Base-by-base conservation (phyloP, 352 stramenopile genomes). In the Pythium phragmitis region DNA sequence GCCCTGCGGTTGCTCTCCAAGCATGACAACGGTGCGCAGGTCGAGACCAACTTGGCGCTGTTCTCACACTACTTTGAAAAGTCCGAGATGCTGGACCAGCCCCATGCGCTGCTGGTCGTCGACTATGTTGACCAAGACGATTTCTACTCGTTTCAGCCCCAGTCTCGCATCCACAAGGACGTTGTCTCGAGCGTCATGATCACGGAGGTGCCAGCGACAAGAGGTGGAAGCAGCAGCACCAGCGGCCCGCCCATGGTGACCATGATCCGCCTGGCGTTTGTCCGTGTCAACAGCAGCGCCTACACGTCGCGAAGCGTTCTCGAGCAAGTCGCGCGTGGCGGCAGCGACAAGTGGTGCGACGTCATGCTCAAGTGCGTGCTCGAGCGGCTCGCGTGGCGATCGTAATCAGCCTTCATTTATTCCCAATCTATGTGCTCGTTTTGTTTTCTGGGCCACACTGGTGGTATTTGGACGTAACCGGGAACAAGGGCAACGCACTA, bases 61-160 rank as follows among this genome's bases (percentile, higher is more conserved):
- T 57, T 67, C 8, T 41, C 37, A 1, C 5, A 67, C 2, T 67
- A 43, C 50, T 58, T 46, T 26, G 23, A 43, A 2, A 14, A n/a
- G 1, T 67, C 60, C 0, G 52, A 61, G 13, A 19, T 56, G 17
- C 43, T 67, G 12, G 16, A 43, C 0, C 42, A 49, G 16, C 60
- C 60, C 7, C 47, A 67, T n/a, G 60, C 26, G 5, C 17, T 62
- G 0, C 12, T 76, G 13, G 70, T 69, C 2, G 60, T 70, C 46
- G 72, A 80, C 51, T 70, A 37, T 7, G 63, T 80, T 13, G 75
- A 76, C 14, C 68, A 68, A 33, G 72, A 82, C 37, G 70, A 82
- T 1, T 37, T 77, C 52, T 69, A 76, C 14, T 67, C 67, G 45
- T 77, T 69, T 48, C 41, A 63, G n/a, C 42, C 70, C 0, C 30